These are phyloP conservation scores for Emericellopsis atlantica DNA, from an alignment of 2,329 filamentous ascomycete species.

Conservation along the genomic window DNA sequence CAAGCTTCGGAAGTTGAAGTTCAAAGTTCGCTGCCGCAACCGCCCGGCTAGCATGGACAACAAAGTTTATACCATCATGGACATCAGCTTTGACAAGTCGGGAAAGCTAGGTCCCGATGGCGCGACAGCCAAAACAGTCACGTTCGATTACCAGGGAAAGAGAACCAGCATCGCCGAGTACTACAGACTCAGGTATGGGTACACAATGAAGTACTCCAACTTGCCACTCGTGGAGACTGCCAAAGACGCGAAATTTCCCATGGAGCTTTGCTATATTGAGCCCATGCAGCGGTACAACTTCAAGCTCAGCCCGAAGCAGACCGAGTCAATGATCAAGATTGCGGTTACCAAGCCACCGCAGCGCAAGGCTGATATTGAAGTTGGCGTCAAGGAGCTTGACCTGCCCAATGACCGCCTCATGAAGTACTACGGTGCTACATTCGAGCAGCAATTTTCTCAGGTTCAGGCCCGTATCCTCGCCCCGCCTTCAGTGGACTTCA, in stretches of 20 bases:
- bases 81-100: constrained; percentile 32
- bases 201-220: constrained; percentile 28
- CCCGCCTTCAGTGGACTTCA: constrained; percentile 61
- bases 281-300: constrained; percentile 47
- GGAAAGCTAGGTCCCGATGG: constrained; percentile 27
- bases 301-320: constrained; percentile 53
- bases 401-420: constrained; percentile 63
- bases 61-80: constrained; percentile 38
- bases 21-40: constrained; percentile 37
- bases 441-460: constrained; percentile 50
- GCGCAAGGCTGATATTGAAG: constrained; percentile 53
- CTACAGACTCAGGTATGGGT: constrained; percentile 41
- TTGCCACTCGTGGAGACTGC: constrained; percentile 47
- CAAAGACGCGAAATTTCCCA: constrained; percentile 42
- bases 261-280: constrained; percentile 43
- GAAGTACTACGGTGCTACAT: constrained; percentile 57
- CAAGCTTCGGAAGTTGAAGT: constrained; percentile 40
- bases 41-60: constrained; percentile 21
- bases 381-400: constrained; percentile 42
- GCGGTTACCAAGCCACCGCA: constrained; percentile 65
- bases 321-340: constrained; percentile 81
- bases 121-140: constrained; percentile 35
- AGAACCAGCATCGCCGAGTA: constrained; percentile 37
- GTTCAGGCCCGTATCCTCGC: constrained; percentile 60
- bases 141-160: constrained; percentile 39